Percentiles rank a stretch among this genome's conserved stretches.
Evolutionary conservation across 768 basidiomycete genomes (phyloP).

Genomic region (Mycena pura): DNA sequence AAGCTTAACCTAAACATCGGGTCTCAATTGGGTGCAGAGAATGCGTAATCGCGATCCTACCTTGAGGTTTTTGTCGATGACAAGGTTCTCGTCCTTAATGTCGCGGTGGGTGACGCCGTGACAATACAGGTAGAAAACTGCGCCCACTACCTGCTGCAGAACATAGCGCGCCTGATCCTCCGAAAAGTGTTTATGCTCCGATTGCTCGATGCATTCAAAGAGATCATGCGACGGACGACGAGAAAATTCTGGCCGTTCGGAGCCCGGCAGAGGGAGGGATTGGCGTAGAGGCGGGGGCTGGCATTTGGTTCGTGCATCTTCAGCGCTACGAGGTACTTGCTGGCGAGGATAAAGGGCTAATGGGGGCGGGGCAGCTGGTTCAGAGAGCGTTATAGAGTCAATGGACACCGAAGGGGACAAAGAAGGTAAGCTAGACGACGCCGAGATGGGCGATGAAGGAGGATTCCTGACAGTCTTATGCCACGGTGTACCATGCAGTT

Average conservation of each 20-base stretch:
- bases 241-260: slow-evolving; percentile 51
- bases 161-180: slow-evolving; percentile 83
- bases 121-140: slow-evolving; percentile 78
- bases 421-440: slow-evolving; percentile 52
- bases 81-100: slow-evolving; percentile 95
- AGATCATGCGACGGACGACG: slow-evolving; percentile 89
- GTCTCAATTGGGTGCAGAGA: slow-evolving; percentile 1
- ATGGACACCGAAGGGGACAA: slow-evolving; percentile 64
- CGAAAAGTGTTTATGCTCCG: slow-evolving; percentile 76
- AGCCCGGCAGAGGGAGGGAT: slow-evolving; percentile 30
- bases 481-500: slow-evolving; percentile 94
- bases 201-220: slow-evolving; percentile 95
- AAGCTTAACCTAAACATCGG: slow-evolving; percentile 74
- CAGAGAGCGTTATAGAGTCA: slow-evolving; percentile 51
- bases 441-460: slow-evolving; percentile 35
- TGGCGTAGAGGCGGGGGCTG: slow-evolving; percentile 7
- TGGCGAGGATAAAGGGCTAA: slow-evolving; percentile 26
- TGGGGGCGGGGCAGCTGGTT: slow-evolving; percentile 50
- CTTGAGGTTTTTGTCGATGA: slow-evolving; percentile 76
- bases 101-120: slow-evolving; percentile 94
- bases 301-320: slow-evolving; percentile 10
- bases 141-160: slow-evolving; percentile 88
- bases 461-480: slow-evolving; percentile 49
- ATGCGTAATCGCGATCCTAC: slow-evolving; percentile 39
- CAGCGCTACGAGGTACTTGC: slow-evolving; percentile 18